Evolutionary conservation across 2,329 filamentous ascomycete genomes (phyloP), one percentile per base, ranked within the genome.

Genomic region (Sclerotinia minor): DNA sequence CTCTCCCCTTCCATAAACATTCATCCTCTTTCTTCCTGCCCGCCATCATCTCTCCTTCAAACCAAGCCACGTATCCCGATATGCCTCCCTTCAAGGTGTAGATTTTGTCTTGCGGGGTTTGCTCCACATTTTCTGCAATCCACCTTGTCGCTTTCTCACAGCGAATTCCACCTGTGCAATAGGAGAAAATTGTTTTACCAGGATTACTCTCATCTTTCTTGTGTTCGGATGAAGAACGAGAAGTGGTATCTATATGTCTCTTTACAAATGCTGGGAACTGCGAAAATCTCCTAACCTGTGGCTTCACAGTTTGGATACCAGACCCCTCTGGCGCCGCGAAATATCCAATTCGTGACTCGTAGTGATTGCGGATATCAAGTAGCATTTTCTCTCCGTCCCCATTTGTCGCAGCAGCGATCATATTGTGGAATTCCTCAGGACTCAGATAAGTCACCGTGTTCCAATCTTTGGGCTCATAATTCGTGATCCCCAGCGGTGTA

Each of bases 261-360:
- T 71, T 73, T 44, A 77, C 75, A 70, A 74, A 78, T 47, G 72
- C 72, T 6, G 76, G 76, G 72, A 74, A 78, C 45, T 78, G 76
- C 2, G 73, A 73, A 64, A 78, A 78, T 13, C 76, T 70, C 59
- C 76, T 69, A 19, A 78, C 75, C 15, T 68, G 69, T 2, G 76
- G 76, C 57, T 72, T 69, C 54, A 77, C 38, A 9, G 76, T 76
- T n/a, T 69, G 57, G 49, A 75, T 68, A 3, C 73, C 72, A 0
- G 70, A 74, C 29, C 65, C 70, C 1, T 61, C 26, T 3, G 76
- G 75, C 49, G 73, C 65, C 4, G 76, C 67, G 41, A 78, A 78
- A 69, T 75, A 77, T 1, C 76, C 76, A 68, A 78, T 78, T 5
- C 75, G 70, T 5, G 74, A 76, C 61, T 78, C 76, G 35, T 78